Conservation (phyloP, 2,329 filamentous ascomycete species). For the Ramularia endophylla region DNA sequence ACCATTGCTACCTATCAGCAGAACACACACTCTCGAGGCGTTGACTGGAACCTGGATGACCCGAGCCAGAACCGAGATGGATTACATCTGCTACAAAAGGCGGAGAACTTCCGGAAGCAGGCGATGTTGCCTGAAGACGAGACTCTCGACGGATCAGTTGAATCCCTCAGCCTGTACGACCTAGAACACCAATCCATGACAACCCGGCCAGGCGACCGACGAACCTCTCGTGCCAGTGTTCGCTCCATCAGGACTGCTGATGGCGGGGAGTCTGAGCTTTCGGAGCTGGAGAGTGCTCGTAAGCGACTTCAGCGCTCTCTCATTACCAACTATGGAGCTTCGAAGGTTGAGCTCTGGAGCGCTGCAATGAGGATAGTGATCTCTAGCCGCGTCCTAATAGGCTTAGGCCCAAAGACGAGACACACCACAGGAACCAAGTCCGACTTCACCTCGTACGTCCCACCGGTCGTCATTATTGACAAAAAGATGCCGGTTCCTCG, state of each 20-base stretch:
- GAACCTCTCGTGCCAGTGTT: slow-evolving; percentile 21
- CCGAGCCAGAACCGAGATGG: slow-evolving; percentile 28
- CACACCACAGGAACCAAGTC: slow-evolving; percentile 14
- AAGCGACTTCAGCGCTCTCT: slow-evolving; percentile 36
- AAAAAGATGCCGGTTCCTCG: background rate
- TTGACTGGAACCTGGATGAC: slow-evolving; percentile 32
- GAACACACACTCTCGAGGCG: slow-evolving; percentile 25
- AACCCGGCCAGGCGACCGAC: slow-evolving; percentile 7
- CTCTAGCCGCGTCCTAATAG: slow-evolving; percentile 27
- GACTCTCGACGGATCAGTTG: slow-evolving; percentile 1
- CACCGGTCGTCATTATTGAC: slow-evolving; percentile 4
- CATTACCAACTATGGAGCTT: slow-evolving; percentile 29
- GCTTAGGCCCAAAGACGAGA: slow-evolving; percentile 14
- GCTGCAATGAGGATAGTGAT: slow-evolving; percentile 30
- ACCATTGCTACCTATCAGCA: slow-evolving; percentile 28
- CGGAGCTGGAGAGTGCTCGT: slow-evolving; percentile 32
- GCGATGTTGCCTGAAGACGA: slow-evolving; percentile 16
- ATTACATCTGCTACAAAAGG: slow-evolving; percentile 29
- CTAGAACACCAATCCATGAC: background rate
- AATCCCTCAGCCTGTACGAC: no score
- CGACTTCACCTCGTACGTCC: slow-evolving; percentile 5
- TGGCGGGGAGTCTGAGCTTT: slow-evolving; percentile 22
- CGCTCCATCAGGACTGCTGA: slow-evolving; percentile 22
- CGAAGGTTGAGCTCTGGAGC: slow-evolving; percentile 35
- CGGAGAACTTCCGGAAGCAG: slow-evolving; percentile 24